phyloP scores from a whole-genome alignment of 1,139 yeast genomes.

The Citeromyces siamensis region DNA sequence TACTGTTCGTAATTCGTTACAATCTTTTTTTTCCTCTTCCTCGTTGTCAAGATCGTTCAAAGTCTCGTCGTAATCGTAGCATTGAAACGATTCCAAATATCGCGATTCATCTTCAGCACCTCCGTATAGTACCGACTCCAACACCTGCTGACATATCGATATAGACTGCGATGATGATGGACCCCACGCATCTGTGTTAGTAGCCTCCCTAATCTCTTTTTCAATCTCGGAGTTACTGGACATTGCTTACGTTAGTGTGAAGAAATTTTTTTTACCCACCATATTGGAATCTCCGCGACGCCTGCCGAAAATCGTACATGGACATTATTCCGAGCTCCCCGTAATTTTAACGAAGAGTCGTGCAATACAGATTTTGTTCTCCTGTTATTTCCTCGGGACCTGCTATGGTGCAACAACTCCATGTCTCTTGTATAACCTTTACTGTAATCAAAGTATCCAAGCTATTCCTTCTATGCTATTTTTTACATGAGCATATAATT shows the following conservation, averaged over 20 bases:
- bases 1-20: conserved; percentile 3
- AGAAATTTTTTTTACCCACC: conserved; percentile 12
- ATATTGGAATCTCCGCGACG: conserved; percentile 15
- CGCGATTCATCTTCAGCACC: conserved; percentile 2
- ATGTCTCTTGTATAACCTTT: neutral
- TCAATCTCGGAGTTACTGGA: conserved; percentile 21
- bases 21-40: neutral
- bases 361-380: neutral
- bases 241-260: conserved; percentile 9
- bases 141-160: conserved; percentile 12
- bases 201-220: conserved; percentile 26
- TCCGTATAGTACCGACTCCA: conserved; percentile 2
- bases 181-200: conserved; percentile 35
- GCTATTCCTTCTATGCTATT: neutral
- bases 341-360: conserved; percentile 2
- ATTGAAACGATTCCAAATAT: neutral
- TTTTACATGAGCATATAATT: neutral
- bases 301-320: conserved; percentile 15
- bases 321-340: conserved; percentile 8
- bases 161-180: conserved; percentile 27
- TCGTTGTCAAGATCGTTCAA: conserved; percentile 1
- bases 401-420: too few species aligned
- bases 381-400: neutral
- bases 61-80: conserved; percentile 1
- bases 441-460: neutral